These are phyloP conservation scores for Quercus engelmannii DNA, from an alignment of 306 rosid genomes.

Conservation along the genomic window DNA sequence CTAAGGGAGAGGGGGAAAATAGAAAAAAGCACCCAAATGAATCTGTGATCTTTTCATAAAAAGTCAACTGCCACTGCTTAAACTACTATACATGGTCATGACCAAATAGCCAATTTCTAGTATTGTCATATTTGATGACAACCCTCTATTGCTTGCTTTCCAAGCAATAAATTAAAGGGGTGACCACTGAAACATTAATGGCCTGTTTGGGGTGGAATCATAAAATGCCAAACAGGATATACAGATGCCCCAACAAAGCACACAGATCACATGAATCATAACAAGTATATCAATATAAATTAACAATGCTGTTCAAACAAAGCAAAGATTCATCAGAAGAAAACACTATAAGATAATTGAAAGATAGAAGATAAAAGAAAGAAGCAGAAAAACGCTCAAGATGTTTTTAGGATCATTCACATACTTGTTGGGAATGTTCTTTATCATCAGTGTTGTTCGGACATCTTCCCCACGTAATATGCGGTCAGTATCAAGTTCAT, in stretches of 20 bases:
- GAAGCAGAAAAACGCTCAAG: conserved; percentile 10
- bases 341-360: neutral
- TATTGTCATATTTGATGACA: neutral
- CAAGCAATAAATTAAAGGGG: neutral
- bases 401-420: conserved; percentile 19
- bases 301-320: conserved; percentile 3
- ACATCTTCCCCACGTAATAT: conserved; percentile 63
- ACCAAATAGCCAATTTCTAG: neutral
- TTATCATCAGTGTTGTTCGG: conserved; percentile 81
- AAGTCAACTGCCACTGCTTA: neutral
- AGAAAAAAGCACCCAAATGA: neutral
- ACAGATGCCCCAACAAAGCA: neutral
- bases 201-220: conserved; percentile 2
- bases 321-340: neutral
- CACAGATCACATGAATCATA: neutral
- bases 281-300: neutral
- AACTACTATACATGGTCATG: neutral
- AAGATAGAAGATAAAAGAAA: conserved; percentile 10
- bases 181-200: neutral
- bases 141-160: neutral
- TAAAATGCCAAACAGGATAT: neutral
- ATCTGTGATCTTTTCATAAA: neutral
- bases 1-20: neutral
- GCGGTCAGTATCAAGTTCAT: conserved; percentile 70
- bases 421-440: conserved; percentile 88